Percentiles rank a stretch among this genome's conserved stretches.
Conservation (phyloP, 225 moss, liverwort and hornwort genomes). For the Anthoceros angustus region DNA sequence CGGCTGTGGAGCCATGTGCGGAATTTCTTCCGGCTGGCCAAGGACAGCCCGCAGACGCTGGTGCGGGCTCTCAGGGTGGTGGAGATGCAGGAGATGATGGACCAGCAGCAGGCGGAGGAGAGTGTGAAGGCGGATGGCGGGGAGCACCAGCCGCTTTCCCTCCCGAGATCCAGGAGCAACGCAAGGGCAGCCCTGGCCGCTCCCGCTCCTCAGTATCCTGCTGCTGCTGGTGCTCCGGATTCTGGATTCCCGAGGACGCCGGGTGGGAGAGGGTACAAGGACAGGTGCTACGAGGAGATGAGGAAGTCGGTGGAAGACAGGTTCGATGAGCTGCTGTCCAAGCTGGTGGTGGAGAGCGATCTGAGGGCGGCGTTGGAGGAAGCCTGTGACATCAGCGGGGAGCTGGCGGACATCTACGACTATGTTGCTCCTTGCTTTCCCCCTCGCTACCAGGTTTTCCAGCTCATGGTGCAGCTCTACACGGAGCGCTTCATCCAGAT, state of each 20-base stretch:
- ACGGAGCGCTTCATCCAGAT: constrained; percentile 7
- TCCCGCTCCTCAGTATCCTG: background rate
- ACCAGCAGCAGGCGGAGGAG: constrained; percentile 5
- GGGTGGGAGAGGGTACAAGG: constrained; percentile 6
- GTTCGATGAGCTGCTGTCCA: constrained; percentile 4
- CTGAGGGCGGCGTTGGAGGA: background rate
- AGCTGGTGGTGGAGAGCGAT: background rate
- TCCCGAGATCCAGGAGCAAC: background rate
- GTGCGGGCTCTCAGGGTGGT: constrained; percentile 4
- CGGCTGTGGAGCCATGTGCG: constrained; percentile 2
- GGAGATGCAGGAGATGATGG: constrained; percentile 7
- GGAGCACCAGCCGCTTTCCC: background rate
- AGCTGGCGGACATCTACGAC: background rate
- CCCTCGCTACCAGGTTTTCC: background rate
- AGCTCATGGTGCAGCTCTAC: constrained; percentile 5
- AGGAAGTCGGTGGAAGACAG: constrained; percentile 5
- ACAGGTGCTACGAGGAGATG: constrained; percentile 6
- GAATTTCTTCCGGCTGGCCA: constrained; percentile 6
- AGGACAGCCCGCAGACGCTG: constrained; percentile 6
- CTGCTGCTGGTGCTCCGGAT: background rate
- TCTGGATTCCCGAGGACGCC: background rate
- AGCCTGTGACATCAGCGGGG: background rate
- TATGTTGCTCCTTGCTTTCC: constrained; percentile 6
- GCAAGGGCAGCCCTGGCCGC: background rate
- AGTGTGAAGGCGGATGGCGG: background rate